phyloP scores from a whole-genome alignment of 2,329 filamentous ascomycete species.

The Pseudogymnoascus verrucosus region DNA sequence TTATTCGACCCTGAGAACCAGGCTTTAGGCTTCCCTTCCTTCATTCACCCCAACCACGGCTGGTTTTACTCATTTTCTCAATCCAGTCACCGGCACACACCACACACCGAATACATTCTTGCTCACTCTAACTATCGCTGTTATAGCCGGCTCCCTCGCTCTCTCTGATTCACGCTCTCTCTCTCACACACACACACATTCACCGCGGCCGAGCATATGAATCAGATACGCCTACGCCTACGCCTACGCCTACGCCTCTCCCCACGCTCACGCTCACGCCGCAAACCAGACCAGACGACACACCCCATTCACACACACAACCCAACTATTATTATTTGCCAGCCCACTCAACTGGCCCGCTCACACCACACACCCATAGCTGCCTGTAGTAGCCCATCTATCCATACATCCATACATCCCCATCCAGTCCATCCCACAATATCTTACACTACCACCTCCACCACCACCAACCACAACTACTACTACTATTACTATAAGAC shows the following conservation, averaged over 20 bases:
- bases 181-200: background rate
- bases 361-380: background rate
- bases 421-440: background rate
- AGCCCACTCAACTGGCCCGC: background rate
- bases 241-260: background rate
- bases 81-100: background rate
- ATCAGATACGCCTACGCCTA: too few relatives aligned
- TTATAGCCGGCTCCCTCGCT: too few relatives aligned
- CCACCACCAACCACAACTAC: too few relatives aligned
- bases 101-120: background rate
- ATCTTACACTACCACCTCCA: background rate
- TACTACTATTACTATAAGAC: background rate
- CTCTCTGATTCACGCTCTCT: background rate
- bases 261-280: background rate
- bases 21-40: background rate
- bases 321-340: background rate
- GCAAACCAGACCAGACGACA: background rate
- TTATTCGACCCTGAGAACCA: background rate
- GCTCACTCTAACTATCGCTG: background rate
- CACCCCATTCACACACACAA: background rate
- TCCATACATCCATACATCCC: background rate
- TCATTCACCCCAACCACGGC: background rate
- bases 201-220: background rate
- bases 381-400: background rate
- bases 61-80: background rate